phyloP scores from a whole-genome alignment of 176 grass and related monocot species.

The Chloris gayana region DNA sequence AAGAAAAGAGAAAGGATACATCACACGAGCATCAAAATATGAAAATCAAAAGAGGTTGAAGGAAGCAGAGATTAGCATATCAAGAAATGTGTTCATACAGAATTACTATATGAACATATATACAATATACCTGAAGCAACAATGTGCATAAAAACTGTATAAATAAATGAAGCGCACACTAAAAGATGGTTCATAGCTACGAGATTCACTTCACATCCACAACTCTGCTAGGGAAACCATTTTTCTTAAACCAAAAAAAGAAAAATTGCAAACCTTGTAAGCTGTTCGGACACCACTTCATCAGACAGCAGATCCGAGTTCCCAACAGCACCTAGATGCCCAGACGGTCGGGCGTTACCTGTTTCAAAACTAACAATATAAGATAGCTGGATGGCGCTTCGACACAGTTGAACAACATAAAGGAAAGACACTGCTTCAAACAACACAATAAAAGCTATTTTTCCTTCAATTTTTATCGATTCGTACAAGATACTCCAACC shows the following conservation, averaged over 20 bases:
- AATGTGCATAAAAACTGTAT: conserved; percentile 1
- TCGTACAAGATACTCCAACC: neutral
- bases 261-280: conserved; percentile 64
- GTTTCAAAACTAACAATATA: conserved; percentile 18
- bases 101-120: neutral
- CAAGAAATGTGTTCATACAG: neutral
- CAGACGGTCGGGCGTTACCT: conserved; percentile 1
- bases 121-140: neutral
- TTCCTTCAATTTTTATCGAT: neutral
- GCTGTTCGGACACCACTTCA: conserved; percentile 93
- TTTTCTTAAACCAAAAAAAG: neutral
- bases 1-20: neutral
- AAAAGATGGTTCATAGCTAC: neutral
- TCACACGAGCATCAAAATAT: neutral
- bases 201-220: neutral
- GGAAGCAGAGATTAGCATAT: neutral
- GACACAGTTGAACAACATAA: neutral
- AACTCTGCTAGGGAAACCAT: neutral
- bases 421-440: neutral
- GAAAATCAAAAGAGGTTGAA: neutral
- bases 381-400: neutral
- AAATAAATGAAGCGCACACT: neutral
- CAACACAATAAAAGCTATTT: neutral
- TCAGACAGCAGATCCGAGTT: conserved; percentile 69
- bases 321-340: neutral